Evolutionary conservation across 495 filamentous ascomycete genomes (phyloP).

Genomic region (Penicillium steckii): DNA sequence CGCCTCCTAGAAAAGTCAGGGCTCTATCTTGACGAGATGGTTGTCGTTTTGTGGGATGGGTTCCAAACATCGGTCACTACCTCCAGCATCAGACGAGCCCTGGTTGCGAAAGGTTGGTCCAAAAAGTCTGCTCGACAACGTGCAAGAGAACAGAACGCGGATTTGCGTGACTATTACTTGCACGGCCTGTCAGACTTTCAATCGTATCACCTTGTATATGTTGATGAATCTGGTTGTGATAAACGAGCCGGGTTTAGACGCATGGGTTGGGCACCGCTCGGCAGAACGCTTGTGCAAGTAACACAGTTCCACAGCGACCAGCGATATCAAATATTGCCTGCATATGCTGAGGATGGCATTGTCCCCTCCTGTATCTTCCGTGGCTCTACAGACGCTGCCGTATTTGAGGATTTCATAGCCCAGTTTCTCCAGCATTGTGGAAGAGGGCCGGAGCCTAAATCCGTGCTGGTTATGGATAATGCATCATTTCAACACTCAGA

Average conservation of each 20-base stretch:
- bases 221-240: too few species aligned
- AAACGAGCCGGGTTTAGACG: slow-evolving; percentile 21
- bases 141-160: neutral
- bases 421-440: slow-evolving; percentile 35
- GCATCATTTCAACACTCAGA: too few species aligned
- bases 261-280: slow-evolving; percentile 31
- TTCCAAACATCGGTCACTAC: neutral
- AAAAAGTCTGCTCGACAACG: neutral
- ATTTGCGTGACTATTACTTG: neutral
- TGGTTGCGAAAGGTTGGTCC: neutral
- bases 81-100: neutral
- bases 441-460: slow-evolving; percentile 37
- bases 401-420: slow-evolving; percentile 44
- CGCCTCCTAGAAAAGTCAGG: neutral
- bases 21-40: neutral
- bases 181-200: neutral
- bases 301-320: slow-evolving; percentile 26
- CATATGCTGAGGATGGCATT: slow-evolving; percentile 32
- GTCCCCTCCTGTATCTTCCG: too few species aligned
- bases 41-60: neutral
- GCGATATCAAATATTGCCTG: slow-evolving; percentile 38
- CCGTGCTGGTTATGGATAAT: too few species aligned
- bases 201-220: too few species aligned
- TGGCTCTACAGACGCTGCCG: slow-evolving; percentile 34
- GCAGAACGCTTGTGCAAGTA: slow-evolving; percentile 33